Percentiles rank a stretch among this genome's conserved stretches.
These are phyloP conservation scores for Aureobasidium pullulans DNA, from an alignment of 2,329 filamentous ascomycete genomes.

Conservation along the genomic window DNA sequence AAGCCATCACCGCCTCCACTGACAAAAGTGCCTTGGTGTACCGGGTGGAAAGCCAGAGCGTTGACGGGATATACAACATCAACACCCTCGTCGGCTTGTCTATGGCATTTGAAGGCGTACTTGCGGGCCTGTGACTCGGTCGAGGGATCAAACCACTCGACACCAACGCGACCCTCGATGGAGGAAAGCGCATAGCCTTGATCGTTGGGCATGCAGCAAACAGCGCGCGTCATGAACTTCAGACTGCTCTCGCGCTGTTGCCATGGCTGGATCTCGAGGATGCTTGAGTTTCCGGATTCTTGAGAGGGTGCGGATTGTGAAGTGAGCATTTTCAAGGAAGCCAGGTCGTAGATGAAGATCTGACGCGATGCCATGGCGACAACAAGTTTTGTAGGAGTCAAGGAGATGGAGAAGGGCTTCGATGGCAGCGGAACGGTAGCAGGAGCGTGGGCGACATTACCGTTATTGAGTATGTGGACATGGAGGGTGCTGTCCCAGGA, in stretches of 20 bases:
- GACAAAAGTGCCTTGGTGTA: slow-evolving; percentile 69
- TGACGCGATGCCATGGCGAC: slow-evolving; percentile 91
- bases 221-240: slow-evolving; percentile 90
- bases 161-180: slow-evolving; percentile 91
- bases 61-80: slow-evolving; percentile 92
- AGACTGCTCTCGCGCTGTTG: slow-evolving; percentile 88
- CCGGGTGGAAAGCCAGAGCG: slow-evolving; percentile 77
- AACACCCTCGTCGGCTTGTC: slow-evolving; percentile 57
- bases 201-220: slow-evolving; percentile 95
- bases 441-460: slow-evolving; percentile 45
- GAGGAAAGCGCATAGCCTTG: slow-evolving; percentile 85
- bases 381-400: slow-evolving; percentile 77
- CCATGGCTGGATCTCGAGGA: slow-evolving; percentile 58
- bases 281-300: slow-evolving; percentile 20
- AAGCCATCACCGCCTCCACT: slow-evolving; percentile 84
- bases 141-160: slow-evolving; percentile 95
- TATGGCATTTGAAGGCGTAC: slow-evolving; percentile 98
- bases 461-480: slow-evolving; percentile 56
- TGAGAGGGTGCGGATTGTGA: slow-evolving; percentile 34
- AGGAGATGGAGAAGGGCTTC: slow-evolving; percentile 79
- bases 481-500: slow-evolving; percentile 93
- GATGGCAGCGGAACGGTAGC: slow-evolving; percentile 65
- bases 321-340: slow-evolving; percentile 53
- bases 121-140: slow-evolving; percentile 82
- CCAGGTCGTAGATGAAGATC: slow-evolving; percentile 90